Evolutionary conservation across 2,329 filamentous ascomycete genomes (phyloP).

Genomic region (Aspergillus candidus): DNA sequence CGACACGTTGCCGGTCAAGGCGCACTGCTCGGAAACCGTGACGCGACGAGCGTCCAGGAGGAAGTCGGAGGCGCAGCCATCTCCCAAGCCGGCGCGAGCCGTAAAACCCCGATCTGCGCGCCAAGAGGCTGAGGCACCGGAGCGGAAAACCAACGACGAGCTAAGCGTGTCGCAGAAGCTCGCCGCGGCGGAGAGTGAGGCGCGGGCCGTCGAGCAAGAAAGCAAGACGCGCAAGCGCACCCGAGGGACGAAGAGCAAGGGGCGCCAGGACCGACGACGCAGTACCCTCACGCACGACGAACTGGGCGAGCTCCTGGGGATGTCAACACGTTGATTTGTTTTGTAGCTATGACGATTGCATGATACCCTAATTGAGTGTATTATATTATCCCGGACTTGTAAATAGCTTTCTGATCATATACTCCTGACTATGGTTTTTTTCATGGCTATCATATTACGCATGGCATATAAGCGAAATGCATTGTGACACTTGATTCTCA

Average conservation of each 20-base stretch:
- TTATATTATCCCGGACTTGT: no score
- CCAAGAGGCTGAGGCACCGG: not conserved
- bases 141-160: slow-evolving; percentile 10
- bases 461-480: no score
- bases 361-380: no score
- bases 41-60: slow-evolving; percentile 24
- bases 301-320: slow-evolving; percentile 36
- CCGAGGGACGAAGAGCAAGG: slow-evolving; percentile 24
- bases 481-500: no score
- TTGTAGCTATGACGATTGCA: no score
- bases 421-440: no score
- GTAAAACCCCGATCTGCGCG: not conserved
- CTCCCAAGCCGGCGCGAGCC: slow-evolving; percentile 20
- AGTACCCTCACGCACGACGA: slow-evolving; percentile 43
- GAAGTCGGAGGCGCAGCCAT: slow-evolving; percentile 23
- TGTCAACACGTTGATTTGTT: slow-evolving; percentile 11
- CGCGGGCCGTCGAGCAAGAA: slow-evolving; percentile 33
- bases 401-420: no score
- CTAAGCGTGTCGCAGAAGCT: slow-evolving; percentile 40
- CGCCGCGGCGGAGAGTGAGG: slow-evolving; percentile 39
- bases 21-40: slow-evolving; percentile 26
- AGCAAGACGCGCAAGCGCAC: slow-evolving; percentile 32
- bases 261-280: slow-evolving; percentile 30
- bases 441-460: no score
- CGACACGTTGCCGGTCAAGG: slow-evolving; percentile 30